phyloP scores from a whole-genome alignment of 208 protist species.

The Lotmaria passim region DNA sequence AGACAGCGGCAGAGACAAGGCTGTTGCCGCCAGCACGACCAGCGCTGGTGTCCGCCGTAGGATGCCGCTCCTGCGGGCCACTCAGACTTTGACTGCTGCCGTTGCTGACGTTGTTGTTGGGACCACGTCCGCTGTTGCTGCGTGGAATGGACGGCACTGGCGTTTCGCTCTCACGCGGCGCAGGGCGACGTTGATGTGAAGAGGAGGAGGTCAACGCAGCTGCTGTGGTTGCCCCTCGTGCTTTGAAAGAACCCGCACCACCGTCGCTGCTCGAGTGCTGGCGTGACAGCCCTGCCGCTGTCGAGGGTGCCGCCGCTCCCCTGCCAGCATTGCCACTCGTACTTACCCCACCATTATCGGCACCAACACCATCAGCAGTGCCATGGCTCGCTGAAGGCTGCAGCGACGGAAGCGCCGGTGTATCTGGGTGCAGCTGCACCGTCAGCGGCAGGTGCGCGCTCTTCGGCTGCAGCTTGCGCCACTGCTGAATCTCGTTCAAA shows the following conservation, averaged over 20 bases:
- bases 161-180: conserved; percentile 2
- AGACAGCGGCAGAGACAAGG: background rate
- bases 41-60: background rate
- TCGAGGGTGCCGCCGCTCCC: no score
- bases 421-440: conserved; percentile 27
- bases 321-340: background rate
- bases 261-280: background rate
- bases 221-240: background rate
- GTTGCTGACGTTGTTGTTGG: background rate
- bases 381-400: no score
- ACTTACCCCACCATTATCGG: background rate
- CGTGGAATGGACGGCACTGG: background rate
- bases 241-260: background rate
- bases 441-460: conserved; percentile 34
- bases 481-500: conserved; percentile 25
- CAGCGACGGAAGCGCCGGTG: no score
- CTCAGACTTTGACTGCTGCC: background rate
- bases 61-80: background rate
- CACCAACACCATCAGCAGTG: no score
- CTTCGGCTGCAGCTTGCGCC: conserved; percentile 34
- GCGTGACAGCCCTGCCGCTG: background rate
- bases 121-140: background rate
- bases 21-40: background rate
- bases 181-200: no score
- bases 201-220: background rate